Percentiles rank a stretch among this genome's conserved stretches.
Conservation (phyloP, 306 rosid genomes). For the Vigna trinervia region DNA sequence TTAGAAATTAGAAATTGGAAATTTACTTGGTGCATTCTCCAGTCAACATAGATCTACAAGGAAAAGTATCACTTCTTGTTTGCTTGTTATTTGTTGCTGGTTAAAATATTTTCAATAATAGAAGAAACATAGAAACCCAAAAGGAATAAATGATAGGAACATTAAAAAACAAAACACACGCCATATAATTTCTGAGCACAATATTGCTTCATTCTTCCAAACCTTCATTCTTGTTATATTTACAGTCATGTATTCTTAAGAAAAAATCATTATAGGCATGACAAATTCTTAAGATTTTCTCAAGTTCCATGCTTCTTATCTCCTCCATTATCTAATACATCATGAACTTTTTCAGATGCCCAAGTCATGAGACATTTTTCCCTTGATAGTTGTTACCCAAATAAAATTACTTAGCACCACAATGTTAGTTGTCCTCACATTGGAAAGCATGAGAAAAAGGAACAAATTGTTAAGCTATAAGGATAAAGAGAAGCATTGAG, state of each 20-base stretch:
- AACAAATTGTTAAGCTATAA: no score
- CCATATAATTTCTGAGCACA: background rate
- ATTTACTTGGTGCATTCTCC: background rate
- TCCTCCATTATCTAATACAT: background rate
- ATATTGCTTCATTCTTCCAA: background rate
- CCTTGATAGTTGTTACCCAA: constrained; percentile 6
- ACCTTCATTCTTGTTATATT: background rate
- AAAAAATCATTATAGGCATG: background rate
- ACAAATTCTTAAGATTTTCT: background rate
- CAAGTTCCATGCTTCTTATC: background rate
- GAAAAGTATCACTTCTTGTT: background rate
- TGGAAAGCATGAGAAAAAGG: background rate
- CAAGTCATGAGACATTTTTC: background rate
- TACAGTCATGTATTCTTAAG: background rate
- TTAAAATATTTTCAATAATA: background rate
- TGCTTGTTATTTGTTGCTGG: background rate
- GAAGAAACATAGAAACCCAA: background rate
- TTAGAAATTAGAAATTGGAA: background rate
- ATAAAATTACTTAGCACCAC: background rate
- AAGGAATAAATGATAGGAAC: constrained; percentile 4
- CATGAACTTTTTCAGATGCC: background rate
- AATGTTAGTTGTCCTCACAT: background rate
- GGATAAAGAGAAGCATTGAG: no score
- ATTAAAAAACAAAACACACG: constrained; percentile 12
- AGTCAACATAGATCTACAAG: background rate